phyloP scores from a whole-genome alignment of 805 yeast species.

The Vanderwaltozyma yarrowii region DNA sequence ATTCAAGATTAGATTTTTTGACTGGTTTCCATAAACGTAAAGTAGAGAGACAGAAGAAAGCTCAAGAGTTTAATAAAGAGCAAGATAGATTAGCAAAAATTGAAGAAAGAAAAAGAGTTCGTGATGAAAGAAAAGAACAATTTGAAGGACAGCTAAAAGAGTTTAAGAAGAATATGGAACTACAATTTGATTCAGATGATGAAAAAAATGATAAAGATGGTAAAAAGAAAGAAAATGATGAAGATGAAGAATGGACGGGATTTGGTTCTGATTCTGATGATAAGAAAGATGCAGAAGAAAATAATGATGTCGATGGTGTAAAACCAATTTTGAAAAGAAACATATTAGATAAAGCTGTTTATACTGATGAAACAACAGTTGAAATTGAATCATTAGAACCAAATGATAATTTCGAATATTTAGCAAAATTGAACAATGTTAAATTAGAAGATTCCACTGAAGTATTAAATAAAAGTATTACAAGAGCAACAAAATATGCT shows the following conservation, averaged over 20 bases:
- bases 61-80: slow-evolving; percentile 65
- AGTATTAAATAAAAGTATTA: slow-evolving; percentile 62
- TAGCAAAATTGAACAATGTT: slow-evolving; percentile 61
- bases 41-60: slow-evolving; percentile 77
- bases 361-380: slow-evolving; percentile 34
- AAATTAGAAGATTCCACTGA: slow-evolving; percentile 57
- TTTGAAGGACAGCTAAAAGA: slow-evolving; percentile 45
- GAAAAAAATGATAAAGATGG: too few species aligned
- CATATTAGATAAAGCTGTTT: slow-evolving; percentile 11
- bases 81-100: slow-evolving; percentile 62
- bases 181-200: slow-evolving; percentile 18
- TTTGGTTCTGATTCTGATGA: slow-evolving; percentile 24
- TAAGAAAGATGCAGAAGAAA: slow-evolving; percentile 14
- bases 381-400: slow-evolving; percentile 41
- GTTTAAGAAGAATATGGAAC: slow-evolving; percentile 19
- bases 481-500: slow-evolving; percentile 78
- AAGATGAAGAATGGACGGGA: slow-evolving; percentile 33
- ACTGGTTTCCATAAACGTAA: slow-evolving; percentile 96
- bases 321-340: slow-evolving; percentile 28
- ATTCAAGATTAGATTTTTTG: slow-evolving; percentile 67
- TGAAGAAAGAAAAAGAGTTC: slow-evolving; percentile 57
- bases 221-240: slow-evolving; percentile 8
- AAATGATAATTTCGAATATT: slow-evolving; percentile 42
- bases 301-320: slow-evolving; percentile 9
- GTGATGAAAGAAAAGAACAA: slow-evolving; percentile 57